Evolutionary conservation across 2,329 filamentous ascomycete genomes (phyloP), one percentile per base, ranked within the genome.

Genomic region (Ceratocystis alfenasii): DNA sequence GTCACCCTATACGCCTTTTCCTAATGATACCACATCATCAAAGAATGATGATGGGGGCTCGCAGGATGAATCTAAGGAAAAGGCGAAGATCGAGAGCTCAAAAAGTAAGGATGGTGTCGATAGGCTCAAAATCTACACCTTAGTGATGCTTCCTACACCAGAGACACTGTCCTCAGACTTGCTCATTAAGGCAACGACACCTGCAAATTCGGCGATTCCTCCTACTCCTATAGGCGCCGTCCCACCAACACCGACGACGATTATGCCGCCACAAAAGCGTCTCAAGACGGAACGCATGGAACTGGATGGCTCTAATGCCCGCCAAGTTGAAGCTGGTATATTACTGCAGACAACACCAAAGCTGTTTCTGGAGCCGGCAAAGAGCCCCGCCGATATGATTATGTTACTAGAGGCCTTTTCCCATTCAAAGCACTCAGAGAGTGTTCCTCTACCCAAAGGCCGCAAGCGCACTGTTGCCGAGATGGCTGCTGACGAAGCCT

Each of bases 401-500:
- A 80, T 80, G 10, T 80, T 95, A 2, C 79, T 97, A 2, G 85
- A 90, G 36, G 79, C 81, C 20, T 79, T 93, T 70, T 81, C 84
- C 22, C 89, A 95, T 73, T 88, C 91, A 5, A 84, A 90, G 66
- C 89, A 96, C 74, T 83, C 84, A 36, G 83, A 87, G 62, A 79
- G 84, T 55, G 87, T 90, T 8, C 93, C 94, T 0, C 83, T 88
- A 68, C 91, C 91, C 2, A 96, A 96, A 79, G 87, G 87, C 6
- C 82, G 94, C 66, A 97, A 99, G 80, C 86, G 93, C 69, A 99
- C 94, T 0, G 87, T 95, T 20, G 94, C 94, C 7, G 93, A 99
- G 73, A 85, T 97, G 78, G 94, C 90, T 7, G 93, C 93, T 6
- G 94, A 99, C 72, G 92, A 99, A 76, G 93, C 94, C 0, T 81